phyloP scores from a whole-genome alignment of 1,284 basidiomycete species.

The Agaricales sp. region DNA sequence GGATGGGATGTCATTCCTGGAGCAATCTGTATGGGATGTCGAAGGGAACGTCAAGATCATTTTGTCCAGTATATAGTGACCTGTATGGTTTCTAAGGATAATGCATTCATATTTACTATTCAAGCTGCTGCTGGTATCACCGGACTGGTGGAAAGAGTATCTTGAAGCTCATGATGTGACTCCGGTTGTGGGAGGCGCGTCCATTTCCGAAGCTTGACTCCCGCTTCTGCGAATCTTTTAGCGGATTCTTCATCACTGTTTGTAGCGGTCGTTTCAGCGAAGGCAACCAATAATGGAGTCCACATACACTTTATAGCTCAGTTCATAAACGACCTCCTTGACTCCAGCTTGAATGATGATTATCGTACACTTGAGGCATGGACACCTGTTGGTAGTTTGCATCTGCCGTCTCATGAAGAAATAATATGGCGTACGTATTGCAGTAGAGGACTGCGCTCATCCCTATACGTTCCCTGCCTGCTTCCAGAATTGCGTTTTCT shows the following conservation, averaged over 20 bases:
- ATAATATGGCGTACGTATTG: slow-evolving; percentile 46
- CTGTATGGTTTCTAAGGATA: too few relatives aligned
- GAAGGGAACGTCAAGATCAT: slow-evolving; percentile 38
- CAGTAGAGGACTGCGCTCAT: slow-evolving; percentile 86
- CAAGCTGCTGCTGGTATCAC: too few relatives aligned
- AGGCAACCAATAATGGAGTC: slow-evolving; percentile 4
- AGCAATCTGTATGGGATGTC: slow-evolving; percentile 51
- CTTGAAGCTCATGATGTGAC: too few relatives aligned
- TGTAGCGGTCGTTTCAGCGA: slow-evolving; percentile 5
- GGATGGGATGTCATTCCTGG: slow-evolving; percentile 34
- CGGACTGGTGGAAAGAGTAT: too few relatives aligned
- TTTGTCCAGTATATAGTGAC: too few relatives aligned
- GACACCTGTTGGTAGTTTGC: slow-evolving; percentile 55
- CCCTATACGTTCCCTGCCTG: slow-evolving; percentile 79
- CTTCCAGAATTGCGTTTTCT: slow-evolving; percentile 94
- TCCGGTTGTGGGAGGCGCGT: too few relatives aligned
- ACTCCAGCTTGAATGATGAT: slow-evolving; percentile 97
- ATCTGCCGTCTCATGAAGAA: slow-evolving; percentile 4
- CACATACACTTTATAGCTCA: slow-evolving; percentile 88
- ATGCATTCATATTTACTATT: too few relatives aligned
- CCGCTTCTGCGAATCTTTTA: slow-evolving; percentile 65
- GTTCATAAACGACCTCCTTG: slow-evolving; percentile 88
- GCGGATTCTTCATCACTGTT: slow-evolving; percentile 75
- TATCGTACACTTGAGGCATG: slow-evolving; percentile 90
- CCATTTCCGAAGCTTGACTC: slow-evolving; percentile 67